A percentile compares a stretch with the other conserved stretches of the same genome.
These are phyloP conservation scores for Boletus rubroflammeus DNA, from an alignment of 768 basidiomycete genomes.

Conservation along the genomic window DNA sequence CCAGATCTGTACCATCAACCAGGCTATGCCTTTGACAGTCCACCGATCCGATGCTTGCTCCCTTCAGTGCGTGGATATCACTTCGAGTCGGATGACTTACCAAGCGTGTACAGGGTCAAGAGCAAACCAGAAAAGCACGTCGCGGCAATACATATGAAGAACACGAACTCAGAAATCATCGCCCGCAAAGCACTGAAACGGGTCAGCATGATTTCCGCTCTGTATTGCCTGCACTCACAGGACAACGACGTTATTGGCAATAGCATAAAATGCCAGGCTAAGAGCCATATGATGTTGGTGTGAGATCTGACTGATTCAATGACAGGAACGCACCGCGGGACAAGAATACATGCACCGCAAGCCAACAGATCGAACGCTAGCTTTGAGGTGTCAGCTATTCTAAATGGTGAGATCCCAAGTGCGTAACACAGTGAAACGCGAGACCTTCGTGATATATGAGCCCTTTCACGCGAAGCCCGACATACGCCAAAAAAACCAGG, in stretches of 20 bases:
- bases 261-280: conserved; percentile 75
- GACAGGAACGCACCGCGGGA: conserved; percentile 57
- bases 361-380: conserved; percentile 81
- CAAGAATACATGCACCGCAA: conserved; percentile 80
- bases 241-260: conserved; percentile 75
- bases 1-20: conserved; percentile 87
- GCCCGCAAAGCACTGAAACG: conserved; percentile 63
- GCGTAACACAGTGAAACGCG: conserved; percentile 6
- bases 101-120: conserved; percentile 52
- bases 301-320: background rate
- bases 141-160: conserved; percentile 73
- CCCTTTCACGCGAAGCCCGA: conserved; percentile 62
- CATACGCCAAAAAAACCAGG: conserved; percentile 64
- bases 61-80: conserved; percentile 23
- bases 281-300: background rate
- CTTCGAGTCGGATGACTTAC: conserved; percentile 21
- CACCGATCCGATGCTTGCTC: conserved; percentile 30
- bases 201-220: conserved; percentile 5
- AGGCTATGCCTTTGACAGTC: conserved; percentile 54
- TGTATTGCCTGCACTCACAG: conserved; percentile 45
- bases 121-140: conserved; percentile 80
- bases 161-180: conserved; percentile 76
- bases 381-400: conserved; percentile 42
- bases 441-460: conserved; percentile 50
- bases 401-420: conserved; percentile 2